Base-by-base conservation (phyloP, 106 monocot genomes). In the Allium cepa region DNA sequence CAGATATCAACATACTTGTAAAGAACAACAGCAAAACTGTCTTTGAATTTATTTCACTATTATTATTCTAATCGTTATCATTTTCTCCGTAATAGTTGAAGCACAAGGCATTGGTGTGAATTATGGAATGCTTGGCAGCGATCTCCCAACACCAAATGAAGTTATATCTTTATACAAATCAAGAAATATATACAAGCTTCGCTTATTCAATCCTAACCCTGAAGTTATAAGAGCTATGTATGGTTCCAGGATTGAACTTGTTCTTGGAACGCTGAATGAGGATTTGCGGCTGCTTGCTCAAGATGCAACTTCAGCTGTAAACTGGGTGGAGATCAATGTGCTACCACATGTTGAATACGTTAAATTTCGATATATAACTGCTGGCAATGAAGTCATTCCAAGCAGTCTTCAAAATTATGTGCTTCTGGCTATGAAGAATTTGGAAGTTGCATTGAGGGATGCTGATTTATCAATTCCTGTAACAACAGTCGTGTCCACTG, bases 121-220 rank as follows among this genome's bases (percentile, higher is more conserved):
- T 67, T 81, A 81, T 14, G 81, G 81, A 16, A 63, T 64, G 63
- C 8, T 62, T 7, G 81, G 72, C 2, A 52, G 73, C 68, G 73
- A 81, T 53, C 77, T 81, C 10, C 81, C 81, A 1, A 47, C 68
- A 0, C 56, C 81, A 11, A 11, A 50, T 36, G 4, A 62, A 8
- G 77, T 77, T 12, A 18, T 77, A 8, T 47, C 63, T 22, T 68
- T 81, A 63, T 73, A 28, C 57, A 62, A 77, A 47, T 66, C 49
- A 13, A 26, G 60, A 18, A 68, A 68, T 70, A 78, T 82, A 59
- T 46, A 36, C 0, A 50, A 17, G 53, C 47, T 82, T 45, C 67
- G 82, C 1, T 65, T 82, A 14, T 82, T 69, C 64, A 14, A 51
- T 46, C 82, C 82, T 1, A 53, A 73, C 78, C 59, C 46, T 4